Percentiles rank a stretch among this genome's conserved stretches.
phyloP scores from a whole-genome alignment of 345 rosid genomes.

The Rhizophora apiculata region DNA sequence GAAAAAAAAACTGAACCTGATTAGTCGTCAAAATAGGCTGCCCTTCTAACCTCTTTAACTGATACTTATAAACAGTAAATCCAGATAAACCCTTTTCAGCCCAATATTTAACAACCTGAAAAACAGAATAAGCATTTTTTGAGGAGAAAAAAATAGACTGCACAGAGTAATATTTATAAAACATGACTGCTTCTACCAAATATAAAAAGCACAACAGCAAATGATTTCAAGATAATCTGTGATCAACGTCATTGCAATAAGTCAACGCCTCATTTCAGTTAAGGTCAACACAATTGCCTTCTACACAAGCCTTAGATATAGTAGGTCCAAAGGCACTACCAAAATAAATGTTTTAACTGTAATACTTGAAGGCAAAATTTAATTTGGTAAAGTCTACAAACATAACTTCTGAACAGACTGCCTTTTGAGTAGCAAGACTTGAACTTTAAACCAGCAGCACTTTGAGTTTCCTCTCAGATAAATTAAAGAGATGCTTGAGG shows the following conservation, averaged over 20 bases:
- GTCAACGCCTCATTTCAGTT: not conserved
- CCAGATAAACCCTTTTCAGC: conserved; percentile 91
- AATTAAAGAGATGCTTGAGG: too few relatives aligned
- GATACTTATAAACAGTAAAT: conserved; percentile 74
- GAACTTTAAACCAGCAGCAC: too few relatives aligned
- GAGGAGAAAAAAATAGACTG: not conserved
- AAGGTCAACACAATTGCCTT: not conserved
- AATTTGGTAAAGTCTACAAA: too few relatives aligned
- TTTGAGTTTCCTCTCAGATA: too few relatives aligned
- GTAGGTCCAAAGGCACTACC: too few relatives aligned
- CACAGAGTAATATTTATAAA: not conserved
- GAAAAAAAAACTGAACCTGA: conserved; percentile 47
- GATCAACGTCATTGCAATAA: not conserved
- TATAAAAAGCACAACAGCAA: not conserved
- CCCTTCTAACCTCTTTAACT: conserved; percentile 58
- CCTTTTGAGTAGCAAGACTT: too few relatives aligned
- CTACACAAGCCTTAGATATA: not conserved
- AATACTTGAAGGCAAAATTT: too few relatives aligned
- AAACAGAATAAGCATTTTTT: not conserved
- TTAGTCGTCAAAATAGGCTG: conserved; percentile 86
- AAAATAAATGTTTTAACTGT: too few relatives aligned
- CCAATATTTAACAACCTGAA: conserved; percentile 75
- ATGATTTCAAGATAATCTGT: not conserved
- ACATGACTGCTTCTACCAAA: not conserved
- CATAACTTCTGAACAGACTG: too few relatives aligned